Conservation (phyloP, 768 basidiomycete species). For the Galerina sulciceps region DNA sequence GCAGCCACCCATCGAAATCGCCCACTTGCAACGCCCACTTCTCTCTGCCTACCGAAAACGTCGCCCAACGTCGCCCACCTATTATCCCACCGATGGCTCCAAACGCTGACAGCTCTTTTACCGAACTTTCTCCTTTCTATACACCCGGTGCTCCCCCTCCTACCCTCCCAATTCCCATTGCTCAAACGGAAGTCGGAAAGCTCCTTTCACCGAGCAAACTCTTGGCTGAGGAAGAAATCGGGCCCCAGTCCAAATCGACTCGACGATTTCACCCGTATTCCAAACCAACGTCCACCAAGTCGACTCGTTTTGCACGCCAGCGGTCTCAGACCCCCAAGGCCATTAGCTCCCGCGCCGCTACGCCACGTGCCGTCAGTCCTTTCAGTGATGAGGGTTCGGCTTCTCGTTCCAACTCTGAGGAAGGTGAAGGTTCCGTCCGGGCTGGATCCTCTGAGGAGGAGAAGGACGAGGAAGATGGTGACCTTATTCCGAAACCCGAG, state of each 20-base stretch:
- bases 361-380: no score
- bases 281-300: background rate
- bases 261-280: background rate
- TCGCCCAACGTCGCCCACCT: background rate
- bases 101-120: slow-evolving; percentile 5
- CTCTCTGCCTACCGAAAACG: no score
- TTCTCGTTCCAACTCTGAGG: no score
- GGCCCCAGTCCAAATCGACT: background rate
- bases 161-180: slow-evolving; percentile 16
- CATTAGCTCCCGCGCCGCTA: no score
- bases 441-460: background rate
- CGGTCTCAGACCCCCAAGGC: no score
- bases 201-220: background rate
- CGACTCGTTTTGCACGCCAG: no score
- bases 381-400: no score
- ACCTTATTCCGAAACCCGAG: slow-evolving; percentile 26
- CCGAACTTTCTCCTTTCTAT: slow-evolving; percentile 12
- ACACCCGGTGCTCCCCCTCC: slow-evolving; percentile 20
- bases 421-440: background rate
- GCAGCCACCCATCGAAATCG: no score
- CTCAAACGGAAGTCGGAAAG: slow-evolving; percentile 16
- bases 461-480: background rate
- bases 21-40: no score
- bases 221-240: slow-evolving; percentile 12
- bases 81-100: background rate